Conservation (phyloP, 345 rosid species). For the Eucalyptus pauciflora region DNA sequence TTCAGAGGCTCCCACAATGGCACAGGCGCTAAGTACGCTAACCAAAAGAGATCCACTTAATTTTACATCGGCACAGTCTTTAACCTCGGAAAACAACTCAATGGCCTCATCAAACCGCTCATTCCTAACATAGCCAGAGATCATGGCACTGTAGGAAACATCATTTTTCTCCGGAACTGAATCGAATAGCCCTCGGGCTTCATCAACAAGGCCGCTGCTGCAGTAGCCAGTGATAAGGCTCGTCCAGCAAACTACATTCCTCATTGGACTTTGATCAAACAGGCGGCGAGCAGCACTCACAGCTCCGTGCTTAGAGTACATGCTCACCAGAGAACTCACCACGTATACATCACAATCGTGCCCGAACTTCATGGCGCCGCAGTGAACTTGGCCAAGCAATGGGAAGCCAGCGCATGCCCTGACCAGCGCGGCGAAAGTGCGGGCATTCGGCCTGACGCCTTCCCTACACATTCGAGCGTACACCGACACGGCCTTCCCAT, state of each 20-base stretch:
- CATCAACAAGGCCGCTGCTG: background rate
- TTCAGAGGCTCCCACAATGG: constrained; percentile 7
- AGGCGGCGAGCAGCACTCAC: background rate
- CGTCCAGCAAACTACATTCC: constrained; percentile 18
- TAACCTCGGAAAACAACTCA: constrained; percentile 13
- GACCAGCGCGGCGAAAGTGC: constrained; percentile 7
- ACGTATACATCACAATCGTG: constrained; percentile 3
- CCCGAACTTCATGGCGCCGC: constrained; percentile 10
- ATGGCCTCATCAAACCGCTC: constrained; percentile 9
- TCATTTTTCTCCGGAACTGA: constrained; percentile 6
- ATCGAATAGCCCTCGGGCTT: constrained; percentile 15
- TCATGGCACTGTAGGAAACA: constrained; percentile 17
- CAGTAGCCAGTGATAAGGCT: constrained; percentile 7
- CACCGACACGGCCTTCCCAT: constrained; percentile 3
- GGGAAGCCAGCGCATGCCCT: constrained; percentile 1
- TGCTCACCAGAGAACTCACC: background rate
- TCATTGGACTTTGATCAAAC: background rate
- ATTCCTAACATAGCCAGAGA: constrained; percentile 17
- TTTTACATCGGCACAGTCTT: background rate
- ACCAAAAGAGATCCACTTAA: constrained; percentile 15
- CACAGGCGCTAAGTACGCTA: constrained; percentile 17
- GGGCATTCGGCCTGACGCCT: constrained; percentile 5
- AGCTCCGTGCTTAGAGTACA: constrained; percentile 9
- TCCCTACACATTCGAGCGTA: constrained; percentile 3
- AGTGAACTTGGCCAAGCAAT: constrained; percentile 3